phyloP scores from a whole-genome alignment of 306 rosid genomes.

The Astragalus glycyphyllos region DNA sequence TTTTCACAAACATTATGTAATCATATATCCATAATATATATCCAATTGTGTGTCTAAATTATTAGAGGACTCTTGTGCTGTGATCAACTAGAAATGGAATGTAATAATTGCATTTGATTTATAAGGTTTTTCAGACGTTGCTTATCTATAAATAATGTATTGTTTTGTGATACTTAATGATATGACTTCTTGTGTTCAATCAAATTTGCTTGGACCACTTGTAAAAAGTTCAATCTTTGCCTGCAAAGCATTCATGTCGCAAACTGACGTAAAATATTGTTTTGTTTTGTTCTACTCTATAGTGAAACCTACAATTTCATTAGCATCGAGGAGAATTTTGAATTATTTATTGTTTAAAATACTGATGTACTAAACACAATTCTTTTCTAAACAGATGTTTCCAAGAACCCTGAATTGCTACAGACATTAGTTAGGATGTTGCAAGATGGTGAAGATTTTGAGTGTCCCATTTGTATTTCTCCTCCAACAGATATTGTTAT shows the following conservation, averaged over 20 bases:
- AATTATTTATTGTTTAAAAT: background rate
- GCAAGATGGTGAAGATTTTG: conserved; percentile 85
- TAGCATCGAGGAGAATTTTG: background rate
- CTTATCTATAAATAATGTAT: background rate
- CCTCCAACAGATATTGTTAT: conserved; percentile 66
- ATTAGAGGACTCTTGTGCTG: conserved; percentile 13
- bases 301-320: background rate
- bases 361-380: background rate
- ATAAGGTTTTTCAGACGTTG: too few species aligned
- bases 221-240: background rate
- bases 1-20: background rate
- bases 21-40: background rate
- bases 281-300: background rate
- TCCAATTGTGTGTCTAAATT: background rate
- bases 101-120: conserved; percentile 11
- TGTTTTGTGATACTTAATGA: conserved; percentile 1
- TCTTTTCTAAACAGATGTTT: conserved; percentile 59
- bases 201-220: conserved; percentile 2
- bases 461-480: conserved; percentile 82
- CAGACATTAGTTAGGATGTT: conserved; percentile 65
- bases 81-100: background rate
- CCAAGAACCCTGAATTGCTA: conserved; percentile 76
- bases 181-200: background rate
- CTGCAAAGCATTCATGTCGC: background rate
- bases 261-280: background rate